A percentile compares a stretch with the other conserved stretches of the same genome.
These are phyloP conservation scores for Pleoardoris graminearum DNA, from an alignment of 2,329 filamentous ascomycete species.

Conservation along the genomic window DNA sequence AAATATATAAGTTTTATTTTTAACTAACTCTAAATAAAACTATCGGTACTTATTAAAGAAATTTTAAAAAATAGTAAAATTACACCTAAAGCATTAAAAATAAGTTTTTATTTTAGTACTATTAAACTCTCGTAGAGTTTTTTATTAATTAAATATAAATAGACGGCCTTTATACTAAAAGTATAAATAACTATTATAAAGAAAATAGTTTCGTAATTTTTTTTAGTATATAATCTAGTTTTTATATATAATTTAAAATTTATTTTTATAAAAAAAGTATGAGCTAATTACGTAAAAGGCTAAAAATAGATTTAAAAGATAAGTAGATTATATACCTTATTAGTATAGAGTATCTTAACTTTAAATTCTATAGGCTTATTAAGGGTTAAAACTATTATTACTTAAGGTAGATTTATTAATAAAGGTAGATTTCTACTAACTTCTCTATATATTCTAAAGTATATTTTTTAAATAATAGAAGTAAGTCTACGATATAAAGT, in stretches of 20 bases:
- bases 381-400: constrained; percentile 2
- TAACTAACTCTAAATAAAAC: constrained; percentile 15
- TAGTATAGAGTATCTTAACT: constrained; percentile 13
- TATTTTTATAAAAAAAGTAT: constrained; percentile 3
- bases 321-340: constrained; percentile 17
- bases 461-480: too few species aligned
- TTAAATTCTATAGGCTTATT: constrained; percentile 12
- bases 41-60: constrained; percentile 14
- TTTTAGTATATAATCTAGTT: too few species aligned
- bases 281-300: constrained; percentile 14
- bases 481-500: too few species aligned
- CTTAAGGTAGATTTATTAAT: neutral
- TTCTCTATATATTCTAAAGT: too few species aligned
- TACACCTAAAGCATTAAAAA: constrained; percentile 16
- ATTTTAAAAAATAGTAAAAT: constrained; percentile 14
- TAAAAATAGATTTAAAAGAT: constrained; percentile 12
- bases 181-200: constrained; percentile 18
- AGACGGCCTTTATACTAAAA: constrained; percentile 14
- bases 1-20: constrained; percentile 21
- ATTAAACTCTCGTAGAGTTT: constrained; percentile 14
- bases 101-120: constrained; percentile 13
- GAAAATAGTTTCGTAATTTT: constrained; percentile 13
- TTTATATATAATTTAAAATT: constrained; percentile 13
- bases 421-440: too few species aligned
- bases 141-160: constrained; percentile 14